Evolutionary conservation across 345 rosid genomes (phyloP).

Genomic region (Xanthoceras sorbifolium): DNA sequence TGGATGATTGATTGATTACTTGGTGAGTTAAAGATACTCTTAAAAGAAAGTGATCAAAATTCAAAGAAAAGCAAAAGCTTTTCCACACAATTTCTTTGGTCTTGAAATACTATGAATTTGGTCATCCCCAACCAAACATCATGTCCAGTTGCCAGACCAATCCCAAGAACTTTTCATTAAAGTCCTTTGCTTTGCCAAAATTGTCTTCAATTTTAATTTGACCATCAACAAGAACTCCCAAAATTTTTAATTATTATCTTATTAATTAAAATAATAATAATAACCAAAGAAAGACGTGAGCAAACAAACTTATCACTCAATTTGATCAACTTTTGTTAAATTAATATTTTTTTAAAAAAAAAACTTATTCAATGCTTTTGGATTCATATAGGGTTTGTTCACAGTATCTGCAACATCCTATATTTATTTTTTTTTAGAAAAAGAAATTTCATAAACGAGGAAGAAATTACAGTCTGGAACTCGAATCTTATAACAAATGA

Average conservation of each 20-base stretch:
- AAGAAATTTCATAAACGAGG: too few relatives aligned
- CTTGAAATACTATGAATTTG: not conserved
- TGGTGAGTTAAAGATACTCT: not conserved
- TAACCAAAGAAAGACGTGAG: not conserved
- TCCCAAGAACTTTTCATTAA: not conserved
- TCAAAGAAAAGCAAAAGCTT: not conserved
- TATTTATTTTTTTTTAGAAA: too few relatives aligned
- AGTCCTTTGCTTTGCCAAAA: not conserved
- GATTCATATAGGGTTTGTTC: not conserved
- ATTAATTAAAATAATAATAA: not conserved
- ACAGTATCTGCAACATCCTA: not conserved
- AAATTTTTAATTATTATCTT: not conserved
- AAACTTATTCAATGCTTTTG: not conserved
- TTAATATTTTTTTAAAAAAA: not conserved
- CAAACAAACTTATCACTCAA: not conserved
- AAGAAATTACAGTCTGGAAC: too few relatives aligned
- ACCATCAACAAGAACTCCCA: not conserved
- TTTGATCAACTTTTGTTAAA: not conserved
- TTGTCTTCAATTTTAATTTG: not conserved
- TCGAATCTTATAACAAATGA: too few relatives aligned
- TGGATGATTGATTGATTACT: not conserved
- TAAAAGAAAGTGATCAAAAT: not conserved
- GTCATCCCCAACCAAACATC: not conserved
- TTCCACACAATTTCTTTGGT: slow-evolving; percentile 5
- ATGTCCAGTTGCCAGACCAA: not conserved